phyloP scores from a whole-genome alignment of 169 alveolate species.

The Plasmodium chabaudi region DNA sequence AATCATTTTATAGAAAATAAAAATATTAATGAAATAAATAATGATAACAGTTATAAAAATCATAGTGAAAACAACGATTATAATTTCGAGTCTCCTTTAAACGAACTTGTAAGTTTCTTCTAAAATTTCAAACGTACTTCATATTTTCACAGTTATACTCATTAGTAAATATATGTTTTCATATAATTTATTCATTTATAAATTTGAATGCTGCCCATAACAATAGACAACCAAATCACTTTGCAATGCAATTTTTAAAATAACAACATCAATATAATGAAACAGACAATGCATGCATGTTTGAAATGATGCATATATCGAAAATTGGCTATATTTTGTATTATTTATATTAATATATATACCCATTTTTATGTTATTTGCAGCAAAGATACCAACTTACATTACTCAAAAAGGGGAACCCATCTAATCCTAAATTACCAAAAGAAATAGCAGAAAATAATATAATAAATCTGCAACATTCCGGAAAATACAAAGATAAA shows the following conservation, averaged over 20 bases:
- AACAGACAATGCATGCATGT: no score
- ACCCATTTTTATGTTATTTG: neutral
- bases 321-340: no score
- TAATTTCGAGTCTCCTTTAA: slow-evolving; percentile 57
- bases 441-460: slow-evolving; percentile 8
- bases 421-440: slow-evolving; percentile 33
- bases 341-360: neutral
- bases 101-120: slow-evolving; percentile 49
- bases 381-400: slow-evolving; percentile 66
- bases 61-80: slow-evolving; percentile 7
- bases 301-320: no score
- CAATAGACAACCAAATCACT: no score
- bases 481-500: slow-evolving; percentile 4
- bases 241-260: no score
- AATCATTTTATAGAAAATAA: slow-evolving; percentile 11
- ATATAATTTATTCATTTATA: neutral
- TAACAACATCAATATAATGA: no score
- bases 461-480: neutral
- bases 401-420: slow-evolving; percentile 56
- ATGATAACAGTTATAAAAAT: slow-evolving; percentile 16
- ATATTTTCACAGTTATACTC: neutral
- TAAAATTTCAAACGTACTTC: neutral
- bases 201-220: no score
- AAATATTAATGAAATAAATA: slow-evolving; percentile 11
- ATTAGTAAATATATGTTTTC: neutral